Base-by-base conservation (phyloP, 208 protist species). In the Wallacemonas sp. region DNA sequence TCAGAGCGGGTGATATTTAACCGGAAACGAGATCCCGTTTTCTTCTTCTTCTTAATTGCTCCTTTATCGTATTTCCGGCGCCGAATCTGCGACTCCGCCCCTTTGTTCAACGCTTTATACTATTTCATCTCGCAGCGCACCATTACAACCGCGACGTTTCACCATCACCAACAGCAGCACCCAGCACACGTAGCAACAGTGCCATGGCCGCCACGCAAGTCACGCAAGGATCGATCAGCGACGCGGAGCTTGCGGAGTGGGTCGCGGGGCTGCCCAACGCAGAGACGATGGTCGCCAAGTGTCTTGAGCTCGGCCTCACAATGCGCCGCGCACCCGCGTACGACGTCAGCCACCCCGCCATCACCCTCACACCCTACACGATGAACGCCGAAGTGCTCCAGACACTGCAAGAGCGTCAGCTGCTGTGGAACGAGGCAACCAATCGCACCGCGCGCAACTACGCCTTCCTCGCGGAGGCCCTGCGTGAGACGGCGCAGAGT, bases 341-440 rank as follows among this genome's bases (percentile, higher is more conserved):
- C 43, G 73, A 62, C 49, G 49, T 85, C 11, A 80, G 62, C 12
- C 92, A 90, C 68, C 66, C 77, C 30, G 72, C 87, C 14, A 26
- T 95, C 30, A 86, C 88, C 14, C 83, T 95, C 8, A 62, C 76
- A 9, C 87, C 87, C 4, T 54, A 73, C 17, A n/a, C 36, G 11
- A 88, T 97, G 48, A 57, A 32, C 27, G 56, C 43, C 0, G 64
- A 43, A 0, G 81, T 81, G 14, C 80, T 94, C 36, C 34, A 56
- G 2, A 27, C 65, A 41, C 70, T 94, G 19, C 75, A 83, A 48
- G 52, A 43, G 23, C 69, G 34, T 14, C 84, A 92, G 70, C 46
- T 65, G n/a, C 66, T 92, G 27, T 97, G 89, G 85, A 95, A 95
- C 61, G 82, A 87, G 55, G 81, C 86, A 2, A 80, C 95, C 16